These are phyloP conservation scores for Oehlia diaphana DNA, from an alignment of 192 early-diverging fungal species.

Conservation along the genomic window DNA sequence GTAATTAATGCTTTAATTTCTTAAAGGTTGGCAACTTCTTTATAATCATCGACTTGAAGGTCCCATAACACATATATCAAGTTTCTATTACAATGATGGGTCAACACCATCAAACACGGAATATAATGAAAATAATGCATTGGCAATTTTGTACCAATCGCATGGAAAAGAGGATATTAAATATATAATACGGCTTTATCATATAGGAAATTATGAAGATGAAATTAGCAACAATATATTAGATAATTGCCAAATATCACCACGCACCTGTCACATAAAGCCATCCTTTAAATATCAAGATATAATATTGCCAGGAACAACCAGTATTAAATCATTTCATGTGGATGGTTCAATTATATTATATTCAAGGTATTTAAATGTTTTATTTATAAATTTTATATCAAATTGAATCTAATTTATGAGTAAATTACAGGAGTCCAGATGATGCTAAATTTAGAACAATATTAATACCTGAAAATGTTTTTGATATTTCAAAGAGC, in stretches of 20 bases:
- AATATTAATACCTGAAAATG: constrained; percentile 13
- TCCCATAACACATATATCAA: constrained; percentile 20
- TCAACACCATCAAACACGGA: neutral
- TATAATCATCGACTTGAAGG: constrained; percentile 20
- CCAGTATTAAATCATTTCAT: constrained; percentile 16
- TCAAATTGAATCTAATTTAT: neutral
- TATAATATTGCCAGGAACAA: constrained; percentile 22
- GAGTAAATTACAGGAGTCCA: neutral
- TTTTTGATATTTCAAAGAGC: neutral
- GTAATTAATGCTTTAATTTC: too few species aligned
- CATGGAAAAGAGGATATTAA: constrained; percentile 7
- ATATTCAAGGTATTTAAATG: constrained; percentile 16
- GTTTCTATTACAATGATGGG: neutral
- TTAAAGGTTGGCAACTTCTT: constrained; percentile 17
- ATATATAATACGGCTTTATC: constrained; percentile 3
- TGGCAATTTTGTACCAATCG: constrained; percentile 14
- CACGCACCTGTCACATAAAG: neutral
- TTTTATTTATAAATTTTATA: neutral
- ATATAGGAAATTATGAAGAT: constrained; percentile 4
- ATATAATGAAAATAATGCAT: constrained; percentile 17
- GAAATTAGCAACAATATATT: neutral
- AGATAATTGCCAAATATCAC: neutral
- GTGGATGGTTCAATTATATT: constrained; percentile 12
- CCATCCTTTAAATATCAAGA: constrained; percentile 23
- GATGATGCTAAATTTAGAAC: constrained; percentile 20